Percentiles rank a stretch among this genome's conserved stretches.
Evolutionary conservation across 2,329 filamentous ascomycete genomes (phyloP).

Genomic region (Pseudocercospora crystallina): DNA sequence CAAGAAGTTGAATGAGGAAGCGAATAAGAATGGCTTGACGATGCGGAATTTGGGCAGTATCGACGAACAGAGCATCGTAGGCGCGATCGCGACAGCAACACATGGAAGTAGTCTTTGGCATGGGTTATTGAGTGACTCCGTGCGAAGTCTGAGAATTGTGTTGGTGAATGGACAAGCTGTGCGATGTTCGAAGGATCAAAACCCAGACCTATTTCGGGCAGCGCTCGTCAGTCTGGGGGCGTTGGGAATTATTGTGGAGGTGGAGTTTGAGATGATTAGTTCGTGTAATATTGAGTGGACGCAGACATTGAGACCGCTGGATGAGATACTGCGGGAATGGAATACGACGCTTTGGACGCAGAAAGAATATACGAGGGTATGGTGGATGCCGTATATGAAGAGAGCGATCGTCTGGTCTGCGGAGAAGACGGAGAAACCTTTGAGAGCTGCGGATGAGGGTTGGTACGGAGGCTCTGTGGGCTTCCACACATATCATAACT

Average conservation of each 20-base stretch:
- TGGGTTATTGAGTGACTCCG: conserved; percentile 78
- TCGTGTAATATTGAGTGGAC: conserved; percentile 84
- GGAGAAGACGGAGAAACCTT: conserved; percentile 68
- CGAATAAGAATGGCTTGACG: conserved; percentile 74
- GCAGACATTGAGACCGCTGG: conserved; percentile 73
- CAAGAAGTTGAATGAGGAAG: conserved; percentile 67
- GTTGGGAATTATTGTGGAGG: conserved; percentile 84
- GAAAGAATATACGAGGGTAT: conserved; percentile 87
- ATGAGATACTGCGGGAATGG: conserved; percentile 70
- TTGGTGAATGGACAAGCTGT: conserved; percentile 75
- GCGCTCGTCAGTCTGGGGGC: conserved; percentile 85
- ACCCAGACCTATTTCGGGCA: conserved; percentile 80
- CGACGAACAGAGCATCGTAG: conserved; percentile 88
- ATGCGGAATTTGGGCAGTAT: conserved; percentile 94
- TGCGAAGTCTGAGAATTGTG: conserved; percentile 74
- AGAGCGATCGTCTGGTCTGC: conserved; percentile 87
- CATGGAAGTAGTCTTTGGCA: conserved; percentile 85
- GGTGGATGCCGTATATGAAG: conserved; percentile 95
- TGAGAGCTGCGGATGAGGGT: conserved; percentile 59
- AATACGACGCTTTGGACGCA: conserved; percentile 73
- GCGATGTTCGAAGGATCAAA: conserved; percentile 65
- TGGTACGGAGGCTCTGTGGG: conserved; percentile 83
- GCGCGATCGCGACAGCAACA: conserved; percentile 88
- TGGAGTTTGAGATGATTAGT: conserved; percentile 78
- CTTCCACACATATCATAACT: conserved; percentile 87